These are phyloP conservation scores for Thalassiosira livingstoniorum DNA, from an alignment of 352 stramenopile species.

Conservation along the genomic window DNA sequence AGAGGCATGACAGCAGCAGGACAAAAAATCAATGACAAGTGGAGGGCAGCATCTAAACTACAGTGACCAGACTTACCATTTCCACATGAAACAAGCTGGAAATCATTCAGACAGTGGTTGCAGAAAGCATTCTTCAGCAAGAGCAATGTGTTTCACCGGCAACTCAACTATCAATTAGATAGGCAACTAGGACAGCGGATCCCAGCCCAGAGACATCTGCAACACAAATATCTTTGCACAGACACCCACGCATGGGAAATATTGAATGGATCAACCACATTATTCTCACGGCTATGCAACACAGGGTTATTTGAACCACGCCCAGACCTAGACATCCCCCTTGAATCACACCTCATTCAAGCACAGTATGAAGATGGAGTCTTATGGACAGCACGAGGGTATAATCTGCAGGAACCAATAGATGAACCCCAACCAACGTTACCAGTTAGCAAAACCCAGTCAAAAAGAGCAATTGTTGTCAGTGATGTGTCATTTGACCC, in stretches of 20 bases:
- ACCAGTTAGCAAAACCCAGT: no score
- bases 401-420: no score
- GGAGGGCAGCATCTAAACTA: neutral
- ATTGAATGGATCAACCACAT: no score
- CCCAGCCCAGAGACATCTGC: no score
- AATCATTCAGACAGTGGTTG: neutral
- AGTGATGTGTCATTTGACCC: neutral
- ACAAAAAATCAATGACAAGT: slow-evolving; percentile 7
- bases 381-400: no score
- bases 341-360: neutral
- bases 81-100: neutral
- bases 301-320: no score
- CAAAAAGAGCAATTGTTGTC: neutral
- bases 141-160: neutral
- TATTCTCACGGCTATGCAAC: no score
- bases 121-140: neutral
- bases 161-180: neutral
- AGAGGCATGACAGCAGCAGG: slow-evolving; percentile 4
- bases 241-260: no score
- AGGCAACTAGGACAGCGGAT: neutral
- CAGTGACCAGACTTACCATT: neutral
- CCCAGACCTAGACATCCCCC: neutral
- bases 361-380: neutral
- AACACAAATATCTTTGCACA: no score
- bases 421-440: no score